A percentile compares a stretch with the other conserved stretches of the same genome.
These are phyloP conservation scores for Fusarium oxysporum DNA, from an alignment of 2,329 filamentous ascomycete genomes.

Conservation along the genomic window DNA sequence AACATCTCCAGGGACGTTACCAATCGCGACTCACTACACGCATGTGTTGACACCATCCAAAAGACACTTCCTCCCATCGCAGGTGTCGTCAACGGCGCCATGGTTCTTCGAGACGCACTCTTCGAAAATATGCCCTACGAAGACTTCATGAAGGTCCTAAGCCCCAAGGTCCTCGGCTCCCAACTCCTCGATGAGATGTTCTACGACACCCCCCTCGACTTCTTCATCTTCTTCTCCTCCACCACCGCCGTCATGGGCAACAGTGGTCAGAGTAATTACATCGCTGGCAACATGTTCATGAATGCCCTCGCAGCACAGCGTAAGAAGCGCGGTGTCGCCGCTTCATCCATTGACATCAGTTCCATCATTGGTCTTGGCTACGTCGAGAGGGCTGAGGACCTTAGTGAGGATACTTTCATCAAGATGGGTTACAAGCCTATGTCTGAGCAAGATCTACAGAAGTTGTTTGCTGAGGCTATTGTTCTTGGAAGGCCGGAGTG, in stretches of 20 bases:
- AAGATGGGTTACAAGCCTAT: not conserved
- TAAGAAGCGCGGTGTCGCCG: not conserved
- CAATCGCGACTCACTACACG: not conserved
- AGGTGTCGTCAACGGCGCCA: not conserved
- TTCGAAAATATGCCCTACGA: fast-evolving
- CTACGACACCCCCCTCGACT: not conserved
- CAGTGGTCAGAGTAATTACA: not conserved
- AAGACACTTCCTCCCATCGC: not conserved
- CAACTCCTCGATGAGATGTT: not conserved
- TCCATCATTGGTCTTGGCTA: not conserved
- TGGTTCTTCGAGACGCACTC: not conserved
- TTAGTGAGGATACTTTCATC: not conserved
- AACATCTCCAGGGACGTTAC: not conserved
- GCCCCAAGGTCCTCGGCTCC: not conserved
- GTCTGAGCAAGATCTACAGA: not conserved
- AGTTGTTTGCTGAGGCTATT: not conserved
- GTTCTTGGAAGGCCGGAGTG: not conserved
- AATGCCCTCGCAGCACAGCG: not conserved
- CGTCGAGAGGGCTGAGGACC: not conserved
- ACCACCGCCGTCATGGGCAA: not conserved
- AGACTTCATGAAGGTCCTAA: not conserved
- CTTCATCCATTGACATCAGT: not conserved
- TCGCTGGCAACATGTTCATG: slow-evolving; percentile 1
- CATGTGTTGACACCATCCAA: not conserved
- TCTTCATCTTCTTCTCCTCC: slow-evolving; percentile 8